Evolutionary conservation across 2,329 filamentous ascomycete genomes (phyloP).

Genomic region (Xylogone sp.): DNA sequence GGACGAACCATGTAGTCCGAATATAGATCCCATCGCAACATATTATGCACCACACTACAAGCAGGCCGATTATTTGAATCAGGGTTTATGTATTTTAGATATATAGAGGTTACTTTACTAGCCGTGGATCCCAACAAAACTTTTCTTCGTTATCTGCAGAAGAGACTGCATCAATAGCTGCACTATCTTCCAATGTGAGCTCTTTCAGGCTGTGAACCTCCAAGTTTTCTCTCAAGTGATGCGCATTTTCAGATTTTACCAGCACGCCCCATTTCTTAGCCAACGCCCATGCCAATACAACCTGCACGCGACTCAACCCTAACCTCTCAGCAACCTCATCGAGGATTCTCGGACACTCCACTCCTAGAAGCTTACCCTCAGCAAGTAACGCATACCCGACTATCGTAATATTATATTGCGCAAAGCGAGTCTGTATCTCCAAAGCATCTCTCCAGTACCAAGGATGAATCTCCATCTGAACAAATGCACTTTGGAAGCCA

Average conservation of each 20-base stretch:
- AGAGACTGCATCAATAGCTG: conserved; percentile 8
- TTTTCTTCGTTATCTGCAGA: conserved; percentile 10
- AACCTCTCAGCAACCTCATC: conserved; percentile 8
- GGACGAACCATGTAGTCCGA: too few relatives aligned
- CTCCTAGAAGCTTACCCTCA: conserved; percentile 13
- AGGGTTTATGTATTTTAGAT: too few relatives aligned
- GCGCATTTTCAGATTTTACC: conserved; percentile 8
- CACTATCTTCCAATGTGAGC: conserved; percentile 10
- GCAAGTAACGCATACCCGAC: conserved; percentile 18
- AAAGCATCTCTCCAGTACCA: conserved; percentile 20
- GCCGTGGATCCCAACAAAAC: conserved; percentile 15
- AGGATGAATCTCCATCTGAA: conserved; percentile 80
- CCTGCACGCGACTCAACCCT: conserved; percentile 8
- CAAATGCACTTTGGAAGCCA: conserved; percentile 59
- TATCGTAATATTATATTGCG: conserved; percentile 4
- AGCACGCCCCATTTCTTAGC: conserved; percentile 11
- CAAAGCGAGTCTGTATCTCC: conserved; percentile 12
- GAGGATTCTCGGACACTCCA: conserved; percentile 5
- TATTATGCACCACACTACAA: too few relatives aligned
- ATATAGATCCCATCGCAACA: too few relatives aligned
- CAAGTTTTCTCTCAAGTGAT: conserved; percentile 10
- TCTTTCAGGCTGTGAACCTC: neutral
- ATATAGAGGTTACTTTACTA: conserved; percentile 3
- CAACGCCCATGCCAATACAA: conserved; percentile 14
- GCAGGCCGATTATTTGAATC: too few relatives aligned